phyloP scores from a whole-genome alignment of 306 rosid genomes.

The Cicer pinnatifidum region DNA sequence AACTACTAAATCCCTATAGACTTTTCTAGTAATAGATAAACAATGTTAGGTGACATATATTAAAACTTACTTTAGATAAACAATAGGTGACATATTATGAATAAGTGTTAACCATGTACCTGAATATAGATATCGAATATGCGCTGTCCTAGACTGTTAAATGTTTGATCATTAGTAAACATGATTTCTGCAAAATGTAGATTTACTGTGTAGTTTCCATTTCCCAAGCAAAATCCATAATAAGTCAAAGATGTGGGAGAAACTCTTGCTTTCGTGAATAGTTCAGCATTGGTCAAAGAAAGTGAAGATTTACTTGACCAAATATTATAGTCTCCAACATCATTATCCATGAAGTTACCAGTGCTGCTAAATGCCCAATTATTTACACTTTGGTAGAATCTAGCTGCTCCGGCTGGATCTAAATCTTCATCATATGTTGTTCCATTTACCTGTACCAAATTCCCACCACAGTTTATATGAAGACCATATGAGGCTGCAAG shows the following conservation, averaged over 20 bases:
- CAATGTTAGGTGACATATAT: neutral
- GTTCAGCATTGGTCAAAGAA: constrained; percentile 35
- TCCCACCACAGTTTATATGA: constrained; percentile 17
- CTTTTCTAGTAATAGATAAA: neutral
- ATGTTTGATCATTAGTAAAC: constrained; percentile 37
- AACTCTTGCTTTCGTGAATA: constrained; percentile 58
- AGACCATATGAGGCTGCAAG: neutral
- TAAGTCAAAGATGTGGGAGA: constrained; percentile 44
- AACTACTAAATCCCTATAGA: neutral
- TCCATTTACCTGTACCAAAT: neutral
- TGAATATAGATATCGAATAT: constrained; percentile 33
- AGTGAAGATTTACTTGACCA: constrained; percentile 19
- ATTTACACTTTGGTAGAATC: constrained; percentile 9
- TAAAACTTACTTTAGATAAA: neutral
- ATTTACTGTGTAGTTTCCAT: constrained; percentile 30
- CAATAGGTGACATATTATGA: neutral
- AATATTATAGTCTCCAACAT: neutral
- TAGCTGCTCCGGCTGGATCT: neutral
- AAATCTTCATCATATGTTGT: neutral
- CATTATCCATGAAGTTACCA: constrained; percentile 23
- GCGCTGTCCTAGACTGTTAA: constrained; percentile 36
- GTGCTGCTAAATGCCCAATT: constrained; percentile 14
- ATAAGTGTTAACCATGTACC: constrained; percentile 19
- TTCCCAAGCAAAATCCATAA: constrained; percentile 38
- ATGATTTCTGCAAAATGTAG: constrained; percentile 41